A percentile compares a stretch with the other conserved stretches of the same genome.
phyloP scores from a whole-genome alignment of 2,329 filamentous ascomycete species.

The Rasamsonia emersonii region DNA sequence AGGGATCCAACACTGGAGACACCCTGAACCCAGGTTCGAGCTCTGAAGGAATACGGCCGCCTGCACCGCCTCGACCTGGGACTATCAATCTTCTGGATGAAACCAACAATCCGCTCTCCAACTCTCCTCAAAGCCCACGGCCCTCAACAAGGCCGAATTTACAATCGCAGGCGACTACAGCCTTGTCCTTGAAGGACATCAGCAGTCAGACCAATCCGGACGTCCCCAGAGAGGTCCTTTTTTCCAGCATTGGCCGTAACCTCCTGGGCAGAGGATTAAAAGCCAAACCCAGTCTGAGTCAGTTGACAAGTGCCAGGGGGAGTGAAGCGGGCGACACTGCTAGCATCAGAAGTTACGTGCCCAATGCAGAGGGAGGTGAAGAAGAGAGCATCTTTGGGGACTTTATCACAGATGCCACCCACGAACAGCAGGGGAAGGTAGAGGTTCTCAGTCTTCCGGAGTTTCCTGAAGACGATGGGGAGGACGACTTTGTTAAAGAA shows the following conservation, averaged over 20 bases:
- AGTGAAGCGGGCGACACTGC: slow-evolving; percentile 44
- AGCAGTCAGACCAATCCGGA: slow-evolving; percentile 67
- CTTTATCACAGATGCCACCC: slow-evolving; percentile 41
- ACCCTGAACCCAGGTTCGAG: slow-evolving; percentile 14
- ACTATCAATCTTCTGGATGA: slow-evolving; percentile 28
- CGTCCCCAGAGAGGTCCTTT: slow-evolving; percentile 57
- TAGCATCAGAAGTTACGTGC: slow-evolving; percentile 43
- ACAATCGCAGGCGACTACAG: slow-evolving; percentile 68
- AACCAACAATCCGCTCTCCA: slow-evolving; percentile 17
- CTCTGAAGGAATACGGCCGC: slow-evolving; percentile 31
- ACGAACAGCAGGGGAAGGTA: slow-evolving; percentile 30
- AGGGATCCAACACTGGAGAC: slow-evolving; percentile 5
- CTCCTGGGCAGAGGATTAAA: slow-evolving; percentile 20
- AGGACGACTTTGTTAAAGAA: slow-evolving; percentile 64
- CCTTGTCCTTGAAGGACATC: slow-evolving; percentile 71
- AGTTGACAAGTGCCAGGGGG: slow-evolving; percentile 37
- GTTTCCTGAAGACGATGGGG: slow-evolving; percentile 40
- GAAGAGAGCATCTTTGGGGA: slow-evolving; percentile 74
- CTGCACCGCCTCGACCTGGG: slow-evolving; percentile 39
- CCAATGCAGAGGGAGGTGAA: slow-evolving; percentile 56
- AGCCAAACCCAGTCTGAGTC: slow-evolving; percentile 29
- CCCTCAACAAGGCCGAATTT: slow-evolving; percentile 27
- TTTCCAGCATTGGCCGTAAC: slow-evolving; percentile 31
- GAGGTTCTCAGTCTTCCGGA: slow-evolving; percentile 26
- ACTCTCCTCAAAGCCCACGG: slow-evolving; percentile 24